These are phyloP conservation scores for Populus tomentosa DNA, from an alignment of 441 rosid species.

Conservation along the genomic window DNA sequence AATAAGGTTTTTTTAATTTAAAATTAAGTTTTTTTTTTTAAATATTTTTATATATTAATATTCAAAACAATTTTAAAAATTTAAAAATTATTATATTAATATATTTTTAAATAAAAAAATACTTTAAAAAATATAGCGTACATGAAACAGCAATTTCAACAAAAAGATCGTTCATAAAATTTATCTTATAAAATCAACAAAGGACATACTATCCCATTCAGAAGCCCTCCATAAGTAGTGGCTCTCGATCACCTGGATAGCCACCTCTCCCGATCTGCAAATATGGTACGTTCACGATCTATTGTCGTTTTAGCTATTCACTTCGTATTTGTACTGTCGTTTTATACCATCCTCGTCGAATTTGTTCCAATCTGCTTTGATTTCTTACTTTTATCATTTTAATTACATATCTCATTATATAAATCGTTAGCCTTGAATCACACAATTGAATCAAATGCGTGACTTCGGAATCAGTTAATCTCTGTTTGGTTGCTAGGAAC, in stretches of 20 bases:
- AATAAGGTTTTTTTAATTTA: too few species aligned
- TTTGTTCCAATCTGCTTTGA: conserved; percentile 39
- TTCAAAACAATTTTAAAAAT: too few species aligned
- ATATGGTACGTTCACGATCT: conserved; percentile 47
- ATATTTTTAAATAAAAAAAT: too few species aligned
- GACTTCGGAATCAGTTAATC: background rate
- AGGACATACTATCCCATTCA: too few species aligned
- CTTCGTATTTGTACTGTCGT: background rate
- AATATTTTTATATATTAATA: too few species aligned
- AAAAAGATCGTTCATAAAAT: too few species aligned
- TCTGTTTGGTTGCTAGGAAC: conserved; percentile 1
- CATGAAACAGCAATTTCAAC: too few species aligned
- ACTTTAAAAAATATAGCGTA: too few species aligned
- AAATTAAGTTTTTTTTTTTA: too few species aligned
- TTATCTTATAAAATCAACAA: too few species aligned
- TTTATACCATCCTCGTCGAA: background rate
- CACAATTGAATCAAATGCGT: background rate
- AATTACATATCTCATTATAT: background rate
- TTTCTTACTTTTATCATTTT: conserved; percentile 12
- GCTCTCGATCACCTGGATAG: conserved; percentile 5
- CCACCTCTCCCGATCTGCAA: conserved; percentile 16
- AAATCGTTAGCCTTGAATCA: background rate
- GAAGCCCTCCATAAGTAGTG: too few species aligned
- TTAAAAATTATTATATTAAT: too few species aligned
- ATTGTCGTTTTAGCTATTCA: background rate